Evolutionary conservation across 352 stramenopile genomes (phyloP).

Genomic region (Paralagenidium karlingii): DNA sequence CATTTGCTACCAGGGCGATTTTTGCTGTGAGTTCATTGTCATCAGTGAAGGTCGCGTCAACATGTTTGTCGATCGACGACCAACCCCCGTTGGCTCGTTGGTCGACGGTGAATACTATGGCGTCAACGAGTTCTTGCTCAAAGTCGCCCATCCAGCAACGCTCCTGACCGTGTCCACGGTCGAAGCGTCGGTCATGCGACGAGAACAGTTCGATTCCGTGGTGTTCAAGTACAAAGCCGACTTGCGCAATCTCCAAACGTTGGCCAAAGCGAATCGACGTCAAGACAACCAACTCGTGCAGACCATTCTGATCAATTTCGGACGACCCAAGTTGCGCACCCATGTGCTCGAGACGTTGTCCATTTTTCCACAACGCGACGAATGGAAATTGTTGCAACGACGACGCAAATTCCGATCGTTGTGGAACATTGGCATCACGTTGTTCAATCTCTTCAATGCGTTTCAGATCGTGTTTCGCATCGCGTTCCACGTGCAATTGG

Average conservation of each 20-base stretch:
- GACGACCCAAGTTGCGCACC: constrained; percentile 32
- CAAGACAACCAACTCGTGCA: too few species aligned
- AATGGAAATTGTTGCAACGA: neutral
- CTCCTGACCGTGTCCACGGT: constrained; percentile 31
- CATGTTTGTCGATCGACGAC: constrained; percentile 32
- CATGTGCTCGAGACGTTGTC: constrained; percentile 30
- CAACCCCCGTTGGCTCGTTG: constrained; percentile 34
- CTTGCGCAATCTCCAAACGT: too few species aligned
- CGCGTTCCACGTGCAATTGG: constrained; percentile 37
- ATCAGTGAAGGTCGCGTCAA: constrained; percentile 49
- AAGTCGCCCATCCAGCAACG: constrained; percentile 22
- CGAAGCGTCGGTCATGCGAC: constrained; percentile 53
- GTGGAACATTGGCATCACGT: constrained; percentile 38
- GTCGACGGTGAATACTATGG: constrained; percentile 59
- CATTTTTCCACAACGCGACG: constrained; percentile 44
- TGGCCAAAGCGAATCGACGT: too few species aligned
- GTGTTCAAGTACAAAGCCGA: too few species aligned
- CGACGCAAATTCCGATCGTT: neutral
- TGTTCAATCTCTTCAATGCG: constrained; percentile 57
- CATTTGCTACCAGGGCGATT: constrained; percentile 36
- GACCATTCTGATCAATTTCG: constrained; percentile 28
- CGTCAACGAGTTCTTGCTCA: constrained; percentile 49
- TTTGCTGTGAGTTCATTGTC: constrained; percentile 63
- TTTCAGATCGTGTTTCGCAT: constrained; percentile 56
- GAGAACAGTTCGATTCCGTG: constrained; percentile 73